Evolutionary conservation across 169 alveolate genomes (phyloP), one percentile per base, ranked within the genome.

Genomic region (Eimeria mitis): DNA sequence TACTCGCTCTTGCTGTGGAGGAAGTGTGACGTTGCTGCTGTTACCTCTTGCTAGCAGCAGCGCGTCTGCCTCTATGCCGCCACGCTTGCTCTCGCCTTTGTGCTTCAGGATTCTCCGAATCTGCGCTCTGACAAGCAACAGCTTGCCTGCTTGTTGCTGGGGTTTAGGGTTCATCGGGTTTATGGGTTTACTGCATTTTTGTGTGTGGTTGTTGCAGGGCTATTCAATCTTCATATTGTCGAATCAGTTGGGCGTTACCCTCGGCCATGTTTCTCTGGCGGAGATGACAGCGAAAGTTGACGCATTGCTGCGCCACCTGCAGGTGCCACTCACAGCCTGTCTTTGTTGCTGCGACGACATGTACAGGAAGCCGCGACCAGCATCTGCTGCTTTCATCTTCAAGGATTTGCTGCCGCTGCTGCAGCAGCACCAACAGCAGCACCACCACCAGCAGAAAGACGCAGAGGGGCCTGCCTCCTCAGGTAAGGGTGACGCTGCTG

Each of bases 161-260:
- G 54, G 54, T 40, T 2, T 4, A 37, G 54, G 81, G 4, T 54
- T 37, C 47, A 37, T 31, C 44, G 28, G 19, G 19, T 34, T 14
- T 21, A 3, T 9, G 11, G 11, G 13, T 52, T 34, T 13, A 49
- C 0, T 13, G n/a, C 44, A 21, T 11, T 25, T 73, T 37, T 75
- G 31, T 75, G 4, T 75, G 34, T 34, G 75, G 59, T 61, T 56
- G n/a, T 37, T 65, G 44, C 91, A 95, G 96, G 95, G 96, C 0
- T 95, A 89, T 63, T 71, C 83, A 70, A 31, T 95, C 28, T 65
- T 95, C 63, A 56, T 95, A 11, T 14, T 95, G 23, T 78, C 96
- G 56, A 95, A 95, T 25, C 96, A 95, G 44, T 85, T 95, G 31
- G 96, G 96, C 78, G 95, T 95, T 1, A 37, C 63, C 5, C 34